Percentiles rank a stretch among this genome's conserved stretches.
phyloP scores from a whole-genome alignment of 768 basidiomycete genomes.

The Pisolithus microcarpus region DNA sequence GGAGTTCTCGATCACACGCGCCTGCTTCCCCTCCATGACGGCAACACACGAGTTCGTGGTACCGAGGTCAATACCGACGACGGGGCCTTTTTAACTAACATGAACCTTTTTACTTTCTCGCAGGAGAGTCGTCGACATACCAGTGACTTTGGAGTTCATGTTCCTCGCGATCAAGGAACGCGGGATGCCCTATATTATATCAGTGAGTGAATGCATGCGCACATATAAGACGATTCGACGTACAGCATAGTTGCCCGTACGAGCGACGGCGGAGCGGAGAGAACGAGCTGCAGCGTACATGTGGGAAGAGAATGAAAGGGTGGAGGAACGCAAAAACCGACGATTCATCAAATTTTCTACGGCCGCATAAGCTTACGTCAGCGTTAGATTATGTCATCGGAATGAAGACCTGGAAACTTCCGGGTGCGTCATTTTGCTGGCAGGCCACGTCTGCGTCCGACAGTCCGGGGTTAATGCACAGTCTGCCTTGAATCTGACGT shows the following conservation, averaged over 20 bases:
- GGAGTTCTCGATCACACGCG: conserved; percentile 94
- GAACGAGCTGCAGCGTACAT: conserved; percentile 72
- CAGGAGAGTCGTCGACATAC: conserved; percentile 33
- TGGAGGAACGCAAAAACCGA: conserved; percentile 25
- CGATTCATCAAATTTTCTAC: conserved; percentile 38
- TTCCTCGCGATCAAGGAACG: conserved; percentile 77
- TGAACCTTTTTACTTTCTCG: not conserved
- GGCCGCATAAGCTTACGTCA: conserved; percentile 26
- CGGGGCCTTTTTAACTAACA: conserved; percentile 50
- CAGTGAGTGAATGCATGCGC: not conserved
- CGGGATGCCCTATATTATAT: conserved; percentile 45
- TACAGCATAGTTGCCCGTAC: conserved; percentile 61
- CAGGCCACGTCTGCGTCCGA: no score
- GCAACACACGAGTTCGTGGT: conserved; percentile 90
- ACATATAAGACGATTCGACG: conserved; percentile 13
- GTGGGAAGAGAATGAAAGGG: conserved; percentile 41
- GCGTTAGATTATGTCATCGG: conserved; percentile 7
- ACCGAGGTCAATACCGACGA: conserved; percentile 95
- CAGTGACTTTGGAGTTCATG: conserved; percentile 94
- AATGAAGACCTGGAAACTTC: conserved; percentile 9
- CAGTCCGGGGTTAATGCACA: no score
- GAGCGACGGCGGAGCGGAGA: conserved; percentile 49
- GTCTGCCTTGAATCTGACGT: no score
- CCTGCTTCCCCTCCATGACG: conserved; percentile 92
- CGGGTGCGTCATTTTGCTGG: not conserved